Conservation (phyloP, 345 rosid species). For the Eucalyptus shirleyi region DNA sequence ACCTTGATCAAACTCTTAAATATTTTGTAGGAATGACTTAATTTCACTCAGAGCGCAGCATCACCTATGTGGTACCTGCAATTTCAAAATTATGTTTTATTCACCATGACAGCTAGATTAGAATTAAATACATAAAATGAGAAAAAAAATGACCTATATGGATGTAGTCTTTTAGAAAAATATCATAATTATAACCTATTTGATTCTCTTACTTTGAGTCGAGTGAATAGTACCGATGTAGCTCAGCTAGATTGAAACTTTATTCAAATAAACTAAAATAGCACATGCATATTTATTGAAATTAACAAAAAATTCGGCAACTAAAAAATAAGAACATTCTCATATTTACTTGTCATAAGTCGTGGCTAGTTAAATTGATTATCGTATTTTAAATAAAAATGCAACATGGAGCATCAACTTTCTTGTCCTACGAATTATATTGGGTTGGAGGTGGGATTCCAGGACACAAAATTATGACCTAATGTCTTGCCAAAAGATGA, state of each 20-base stretch:
- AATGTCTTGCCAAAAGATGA: not conserved
- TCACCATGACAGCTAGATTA: not conserved
- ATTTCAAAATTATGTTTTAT: not conserved
- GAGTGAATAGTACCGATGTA: accelerated
- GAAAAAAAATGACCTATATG: not conserved
- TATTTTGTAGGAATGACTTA: not conserved
- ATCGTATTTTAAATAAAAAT: not conserved
- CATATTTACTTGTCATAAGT: not conserved
- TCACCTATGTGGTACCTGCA: not conserved
- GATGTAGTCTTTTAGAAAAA: not conserved
- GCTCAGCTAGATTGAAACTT: not conserved
- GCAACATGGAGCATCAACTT: not conserved
- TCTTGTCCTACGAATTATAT: not conserved
- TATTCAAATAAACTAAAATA: not conserved
- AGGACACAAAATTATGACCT: not conserved
- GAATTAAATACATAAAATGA: not conserved
- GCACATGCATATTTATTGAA: not conserved
- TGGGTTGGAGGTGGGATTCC: not conserved
- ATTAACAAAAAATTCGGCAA: not conserved
- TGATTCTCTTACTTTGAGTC: not conserved
- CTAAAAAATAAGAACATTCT: not conserved
- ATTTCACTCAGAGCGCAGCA: not conserved
- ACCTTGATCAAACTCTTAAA: not conserved
- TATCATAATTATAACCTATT: too few species aligned
- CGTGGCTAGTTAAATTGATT: not conserved